Conservation (phyloP, 2,329 filamentous ascomycete genomes). For the Cordyceps cateniannulata region DNA sequence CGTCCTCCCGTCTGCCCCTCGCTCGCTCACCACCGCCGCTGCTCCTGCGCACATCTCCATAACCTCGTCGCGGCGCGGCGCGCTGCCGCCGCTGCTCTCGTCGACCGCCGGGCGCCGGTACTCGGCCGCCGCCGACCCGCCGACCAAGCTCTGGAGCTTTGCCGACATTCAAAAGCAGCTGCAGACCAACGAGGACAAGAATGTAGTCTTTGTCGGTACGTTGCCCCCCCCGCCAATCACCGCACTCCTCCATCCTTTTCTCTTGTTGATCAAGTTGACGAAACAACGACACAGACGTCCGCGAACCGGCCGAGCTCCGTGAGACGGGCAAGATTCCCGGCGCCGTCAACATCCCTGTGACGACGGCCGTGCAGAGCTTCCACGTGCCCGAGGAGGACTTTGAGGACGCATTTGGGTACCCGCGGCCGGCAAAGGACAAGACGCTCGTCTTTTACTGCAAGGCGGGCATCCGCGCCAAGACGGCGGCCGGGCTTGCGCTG, state of each 20-base stretch:
- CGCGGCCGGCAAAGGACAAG: slow-evolving; percentile 50
- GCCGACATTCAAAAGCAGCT: slow-evolving; percentile 39
- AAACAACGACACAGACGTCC: slow-evolving; percentile 47
- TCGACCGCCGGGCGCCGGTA: slow-evolving; percentile 18
- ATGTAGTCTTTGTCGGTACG: slow-evolving; percentile 42
- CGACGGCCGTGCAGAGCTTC: slow-evolving; percentile 69
- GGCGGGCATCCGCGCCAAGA: slow-evolving; percentile 73
- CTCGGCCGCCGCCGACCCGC: slow-evolving; percentile 19
- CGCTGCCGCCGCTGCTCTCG: not conserved
- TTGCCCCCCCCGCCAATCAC: not conserved
- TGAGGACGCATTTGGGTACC: slow-evolving; percentile 71
- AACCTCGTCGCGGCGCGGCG: not conserved
- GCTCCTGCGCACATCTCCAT: too few species aligned
- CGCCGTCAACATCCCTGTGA: slow-evolving; percentile 76
- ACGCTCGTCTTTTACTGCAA: slow-evolving; percentile 87
- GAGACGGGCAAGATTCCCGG: slow-evolving; percentile 68
- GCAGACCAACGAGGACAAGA: slow-evolving; percentile 16
- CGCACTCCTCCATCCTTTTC: not conserved
- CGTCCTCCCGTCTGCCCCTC: not conserved
- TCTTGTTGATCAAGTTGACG: not conserved
- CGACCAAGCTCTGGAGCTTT: slow-evolving; percentile 41
- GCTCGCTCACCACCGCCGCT: not conserved
- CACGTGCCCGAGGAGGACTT: slow-evolving; percentile 74
- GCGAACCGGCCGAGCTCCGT: slow-evolving; percentile 62
- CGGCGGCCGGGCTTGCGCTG: slow-evolving; percentile 70